Conservation (phyloP, 1,139 yeast genomes). For the Blastobotrys niveus region DNA sequence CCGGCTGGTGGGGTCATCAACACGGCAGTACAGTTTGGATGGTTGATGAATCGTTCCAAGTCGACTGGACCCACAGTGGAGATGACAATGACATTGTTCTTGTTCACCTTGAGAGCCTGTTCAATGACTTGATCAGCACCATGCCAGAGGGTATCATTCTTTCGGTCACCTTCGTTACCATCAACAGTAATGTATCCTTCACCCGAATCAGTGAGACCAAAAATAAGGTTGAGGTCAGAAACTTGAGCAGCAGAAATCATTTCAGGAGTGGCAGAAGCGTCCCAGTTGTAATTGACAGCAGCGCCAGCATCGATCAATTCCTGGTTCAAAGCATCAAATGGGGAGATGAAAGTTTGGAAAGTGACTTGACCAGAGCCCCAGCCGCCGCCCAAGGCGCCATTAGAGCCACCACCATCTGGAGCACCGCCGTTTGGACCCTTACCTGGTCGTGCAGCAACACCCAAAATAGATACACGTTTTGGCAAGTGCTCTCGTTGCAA, state of each 20-base stretch:
- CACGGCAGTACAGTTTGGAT: slow-evolving; percentile 54
- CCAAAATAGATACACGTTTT: slow-evolving; percentile 7
- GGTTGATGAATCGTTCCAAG: slow-evolving; percentile 47
- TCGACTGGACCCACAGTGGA: slow-evolving; percentile 57
- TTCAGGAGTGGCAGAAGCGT: slow-evolving; percentile 6
- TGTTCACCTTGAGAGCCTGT: slow-evolving; percentile 44
- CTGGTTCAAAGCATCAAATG: slow-evolving; percentile 13
- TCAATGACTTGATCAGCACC: slow-evolving; percentile 53
- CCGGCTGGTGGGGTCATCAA: slow-evolving; percentile 54
- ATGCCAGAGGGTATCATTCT: slow-evolving; percentile 53
- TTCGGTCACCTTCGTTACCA: slow-evolving; percentile 53
- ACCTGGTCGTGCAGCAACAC: slow-evolving; percentile 12
- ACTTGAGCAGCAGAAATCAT: slow-evolving; percentile 39
- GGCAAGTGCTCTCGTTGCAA: slow-evolving; percentile 28
- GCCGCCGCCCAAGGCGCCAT: slow-evolving; percentile 17
- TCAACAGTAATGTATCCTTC: slow-evolving; percentile 57
- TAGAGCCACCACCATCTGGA: slow-evolving; percentile 11
- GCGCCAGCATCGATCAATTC: slow-evolving; percentile 20
- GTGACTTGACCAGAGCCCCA: slow-evolving; percentile 17
- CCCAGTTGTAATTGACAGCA: slow-evolving; percentile 24
- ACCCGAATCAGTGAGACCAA: slow-evolving; percentile 46
- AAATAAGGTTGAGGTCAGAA: slow-evolving; percentile 49
- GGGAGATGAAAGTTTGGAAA: slow-evolving; percentile 12
- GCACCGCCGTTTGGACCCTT: slow-evolving; percentile 12
- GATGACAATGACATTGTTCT: slow-evolving; percentile 52